Conservation (phyloP, 2,329 filamentous ascomycete genomes). For the Ophiocordyceps camponoti-rufipedis region DNA sequence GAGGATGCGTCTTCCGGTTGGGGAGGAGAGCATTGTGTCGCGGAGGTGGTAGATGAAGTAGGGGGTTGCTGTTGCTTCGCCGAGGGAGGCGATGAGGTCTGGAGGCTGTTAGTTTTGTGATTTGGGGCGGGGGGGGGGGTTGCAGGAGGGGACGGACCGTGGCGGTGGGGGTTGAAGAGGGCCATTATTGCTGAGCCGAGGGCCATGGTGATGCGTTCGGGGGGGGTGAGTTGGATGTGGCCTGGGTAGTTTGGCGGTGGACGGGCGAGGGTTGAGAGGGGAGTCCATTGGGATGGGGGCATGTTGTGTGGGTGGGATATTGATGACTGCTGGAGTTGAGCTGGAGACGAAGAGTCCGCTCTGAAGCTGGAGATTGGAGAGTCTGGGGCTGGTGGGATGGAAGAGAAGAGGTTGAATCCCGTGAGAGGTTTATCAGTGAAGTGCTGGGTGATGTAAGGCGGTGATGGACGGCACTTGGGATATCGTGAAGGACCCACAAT, state of each 20-base stretch:
- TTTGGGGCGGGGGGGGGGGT: background rate
- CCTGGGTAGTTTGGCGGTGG: constrained; percentile 77
- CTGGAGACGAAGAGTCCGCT: too few species aligned
- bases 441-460: too few species aligned
- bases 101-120: background rate
- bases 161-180: constrained; percentile 59
- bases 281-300: constrained; percentile 4
- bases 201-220: constrained; percentile 59
- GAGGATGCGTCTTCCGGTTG: constrained; percentile 80
- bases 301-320: too few species aligned
- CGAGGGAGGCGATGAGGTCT: constrained; percentile 90
- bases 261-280: constrained; percentile 70
- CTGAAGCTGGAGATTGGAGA: too few species aligned
- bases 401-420: too few species aligned
- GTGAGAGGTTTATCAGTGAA: too few species aligned
- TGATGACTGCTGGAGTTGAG: too few species aligned
- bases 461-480: too few species aligned
- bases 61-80: constrained; percentile 83
- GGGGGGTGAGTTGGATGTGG: constrained; percentile 69
- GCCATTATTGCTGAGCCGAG: constrained; percentile 45
- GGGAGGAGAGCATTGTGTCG: constrained; percentile 69
- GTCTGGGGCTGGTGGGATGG: too few species aligned
- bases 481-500: too few species aligned
- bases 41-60: constrained; percentile 90
- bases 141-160: constrained; percentile 23